Conservation (phyloP, 2,329 filamentous ascomycete genomes). For the Aspergillus clavatus region DNA sequence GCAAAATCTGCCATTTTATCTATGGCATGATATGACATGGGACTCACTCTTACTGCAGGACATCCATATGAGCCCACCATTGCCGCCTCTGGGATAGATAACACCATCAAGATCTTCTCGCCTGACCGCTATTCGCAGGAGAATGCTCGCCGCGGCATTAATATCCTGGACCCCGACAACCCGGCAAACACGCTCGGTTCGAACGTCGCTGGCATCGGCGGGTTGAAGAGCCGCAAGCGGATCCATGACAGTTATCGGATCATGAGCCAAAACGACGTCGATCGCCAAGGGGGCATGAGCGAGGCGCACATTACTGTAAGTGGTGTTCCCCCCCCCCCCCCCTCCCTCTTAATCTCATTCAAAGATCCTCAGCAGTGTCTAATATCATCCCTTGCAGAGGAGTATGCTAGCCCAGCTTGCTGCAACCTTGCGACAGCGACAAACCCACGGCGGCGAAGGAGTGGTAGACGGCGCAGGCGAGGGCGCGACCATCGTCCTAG, state of each 20-base stretch:
- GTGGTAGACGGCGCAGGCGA: conserved; percentile 26
- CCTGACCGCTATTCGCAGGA: conserved; percentile 55
- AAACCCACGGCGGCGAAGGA: conserved; percentile 24
- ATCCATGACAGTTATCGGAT: conserved; percentile 60
- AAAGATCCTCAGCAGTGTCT: conserved; percentile 7
- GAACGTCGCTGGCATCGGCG: conserved; percentile 30
- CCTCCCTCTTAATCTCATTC: too few species aligned
- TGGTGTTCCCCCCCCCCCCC: too few species aligned
- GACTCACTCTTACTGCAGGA: conserved; percentile 36
- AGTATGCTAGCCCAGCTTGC: conserved; percentile 46
- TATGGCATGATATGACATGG: not conserved
- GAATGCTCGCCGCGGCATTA: conserved; percentile 53
- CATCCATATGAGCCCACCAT: conserved; percentile 65
- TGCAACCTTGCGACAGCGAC: conserved; percentile 37
- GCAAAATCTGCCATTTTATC: not conserved
- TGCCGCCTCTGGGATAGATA: conserved; percentile 63
- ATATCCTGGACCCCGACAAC: conserved; percentile 50
- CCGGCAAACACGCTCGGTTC: conserved; percentile 32
- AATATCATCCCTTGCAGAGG: conserved; percentile 31
- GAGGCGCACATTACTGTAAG: conserved; percentile 55
- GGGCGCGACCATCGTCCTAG: conserved; percentile 34
- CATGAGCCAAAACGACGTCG: conserved; percentile 57
- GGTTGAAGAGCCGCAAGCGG: conserved; percentile 53
- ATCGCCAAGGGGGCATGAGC: conserved; percentile 53
- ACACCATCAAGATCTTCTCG: conserved; percentile 65